Conservation (phyloP, 2,329 filamentous ascomycete species). For the Hortaea werneckii region DNA sequence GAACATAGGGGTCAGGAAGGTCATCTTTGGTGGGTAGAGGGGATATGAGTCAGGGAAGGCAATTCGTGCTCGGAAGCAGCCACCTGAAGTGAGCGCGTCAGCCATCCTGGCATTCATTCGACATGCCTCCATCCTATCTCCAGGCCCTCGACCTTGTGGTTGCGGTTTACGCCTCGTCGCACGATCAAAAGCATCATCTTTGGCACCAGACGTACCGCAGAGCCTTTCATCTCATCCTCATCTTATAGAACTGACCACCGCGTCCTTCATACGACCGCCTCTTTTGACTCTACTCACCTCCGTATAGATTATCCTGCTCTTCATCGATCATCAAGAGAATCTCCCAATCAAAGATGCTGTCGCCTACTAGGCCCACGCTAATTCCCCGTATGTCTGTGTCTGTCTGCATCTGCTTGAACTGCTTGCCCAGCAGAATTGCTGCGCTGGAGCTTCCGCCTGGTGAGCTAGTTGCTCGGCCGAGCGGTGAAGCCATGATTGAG, state of each 20-base stretch:
- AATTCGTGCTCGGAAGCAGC: slow-evolving; percentile 80
- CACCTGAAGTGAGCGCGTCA: slow-evolving; percentile 46
- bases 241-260: not conserved
- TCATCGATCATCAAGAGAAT: slow-evolving; percentile 98
- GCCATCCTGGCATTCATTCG: too few relatives aligned
- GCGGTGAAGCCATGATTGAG: slow-evolving; percentile 4
- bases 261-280: not conserved
- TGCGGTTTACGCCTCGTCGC: too few relatives aligned
- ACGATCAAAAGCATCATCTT: too few relatives aligned
- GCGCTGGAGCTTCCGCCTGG: slow-evolving; percentile 39
- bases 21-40: slow-evolving; percentile 76
- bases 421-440: slow-evolving; percentile 65
- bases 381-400: slow-evolving; percentile 89
- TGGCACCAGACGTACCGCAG: too few relatives aligned
- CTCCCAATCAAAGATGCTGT: slow-evolving; percentile 94
- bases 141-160: too few relatives aligned
- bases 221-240: too few relatives aligned
- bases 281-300: slow-evolving; percentile 49
- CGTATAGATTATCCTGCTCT: slow-evolving; percentile 68
- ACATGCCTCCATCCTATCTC: too few relatives aligned
- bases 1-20: slow-evolving; percentile 77
- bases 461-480: slow-evolving; percentile 5
- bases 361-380: slow-evolving; percentile 77
- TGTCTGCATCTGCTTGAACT: slow-evolving; percentile 89
- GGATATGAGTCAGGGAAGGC: slow-evolving; percentile 80